These are phyloP conservation scores for Suhomyces ambrosiae DNA, from an alignment of 1,139 yeast genomes.

Conservation along the genomic window DNA sequence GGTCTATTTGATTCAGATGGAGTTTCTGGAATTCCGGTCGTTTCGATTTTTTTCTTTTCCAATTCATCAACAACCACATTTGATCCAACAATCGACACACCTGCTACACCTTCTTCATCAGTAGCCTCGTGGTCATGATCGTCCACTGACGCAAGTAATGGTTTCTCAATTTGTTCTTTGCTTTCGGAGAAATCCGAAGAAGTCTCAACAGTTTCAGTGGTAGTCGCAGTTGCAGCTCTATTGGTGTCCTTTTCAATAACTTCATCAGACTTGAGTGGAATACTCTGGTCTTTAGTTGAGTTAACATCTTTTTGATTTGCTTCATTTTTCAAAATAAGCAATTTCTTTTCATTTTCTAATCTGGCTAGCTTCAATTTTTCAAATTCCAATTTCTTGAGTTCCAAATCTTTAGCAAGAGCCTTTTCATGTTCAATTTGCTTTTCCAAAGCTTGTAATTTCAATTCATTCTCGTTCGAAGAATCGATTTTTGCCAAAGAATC, in stretches of 20 bases:
- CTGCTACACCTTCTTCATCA: conserved; percentile 7
- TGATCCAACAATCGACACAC: conserved; percentile 12
- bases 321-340: conserved; percentile 17
- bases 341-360: conserved; percentile 24
- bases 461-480: conserved; percentile 18
- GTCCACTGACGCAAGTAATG: conserved; percentile 16
- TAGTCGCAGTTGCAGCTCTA: not conserved
- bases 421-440: conserved; percentile 34
- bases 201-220: not conserved
- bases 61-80: conserved; percentile 23
- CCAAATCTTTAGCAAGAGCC: conserved; percentile 29
- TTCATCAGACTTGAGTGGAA: not conserved
- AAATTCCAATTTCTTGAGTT: conserved; percentile 21
- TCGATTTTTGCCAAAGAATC: conserved; percentile 15
- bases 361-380: conserved; percentile 24
- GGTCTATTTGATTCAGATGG: not conserved
- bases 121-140: conserved; percentile 11
- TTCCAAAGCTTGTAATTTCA: conserved; percentile 24
- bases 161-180: conserved; percentile 12
- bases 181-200: not conserved
- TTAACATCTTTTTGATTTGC: conserved; percentile 1
- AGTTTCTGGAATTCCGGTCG: conserved; percentile 1
- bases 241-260: not conserved
- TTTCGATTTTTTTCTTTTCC: conserved; percentile 20
- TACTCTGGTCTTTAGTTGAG: not conserved